Evolutionary conservation across 148 eudicot species (phyloP), one percentile per base, ranked within the genome.

Genomic region (Rhododendron williamsianum): DNA sequence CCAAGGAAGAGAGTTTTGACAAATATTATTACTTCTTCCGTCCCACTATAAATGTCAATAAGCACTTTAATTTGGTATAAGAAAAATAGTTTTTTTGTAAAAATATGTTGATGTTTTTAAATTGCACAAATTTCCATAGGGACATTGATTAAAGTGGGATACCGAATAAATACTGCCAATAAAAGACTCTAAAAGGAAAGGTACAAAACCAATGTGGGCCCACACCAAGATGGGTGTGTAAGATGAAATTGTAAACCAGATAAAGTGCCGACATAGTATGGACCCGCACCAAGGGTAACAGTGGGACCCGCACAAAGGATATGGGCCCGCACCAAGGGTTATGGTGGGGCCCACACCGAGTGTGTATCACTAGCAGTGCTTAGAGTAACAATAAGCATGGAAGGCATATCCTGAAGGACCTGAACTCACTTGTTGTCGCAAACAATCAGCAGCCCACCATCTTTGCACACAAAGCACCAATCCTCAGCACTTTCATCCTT

Each of bases 391-490:
- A 16, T 1, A 71, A 33, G 76, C 41, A 71, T 71, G 76, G 38
- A 71, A 71, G 76, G 19, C 8, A 21, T 27, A 69, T 45, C 16
- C 77, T 52, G 27, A 27, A 27, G 27, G 27, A 27, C 27, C 27
- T 27, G 76, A 71, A 81, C 89, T 71, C 30, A 91, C 98, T 91
- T 90, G 87, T 90, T 79, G 60, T 94, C 98, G 82, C 98, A 96
- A 76, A 94, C 92, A 51, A 91, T 81, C 46, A 96, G 91, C 6
- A 56, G 36, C 36, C 98, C 98, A 69, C 98, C 98, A 67, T 96
- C 98, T 85, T 95, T 91, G 86, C 96, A 95, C 9, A 85, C 90
- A 85, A 95, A 95, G 87, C 97, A 95, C 88, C 91, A 93, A 82
- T 92, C 94, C 83, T 95, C 98, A 9, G 93, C 87, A 72, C 82